phyloP scores from a whole-genome alignment of 2,329 filamentous ascomycete genomes.

The Botrytis fabae region DNA sequence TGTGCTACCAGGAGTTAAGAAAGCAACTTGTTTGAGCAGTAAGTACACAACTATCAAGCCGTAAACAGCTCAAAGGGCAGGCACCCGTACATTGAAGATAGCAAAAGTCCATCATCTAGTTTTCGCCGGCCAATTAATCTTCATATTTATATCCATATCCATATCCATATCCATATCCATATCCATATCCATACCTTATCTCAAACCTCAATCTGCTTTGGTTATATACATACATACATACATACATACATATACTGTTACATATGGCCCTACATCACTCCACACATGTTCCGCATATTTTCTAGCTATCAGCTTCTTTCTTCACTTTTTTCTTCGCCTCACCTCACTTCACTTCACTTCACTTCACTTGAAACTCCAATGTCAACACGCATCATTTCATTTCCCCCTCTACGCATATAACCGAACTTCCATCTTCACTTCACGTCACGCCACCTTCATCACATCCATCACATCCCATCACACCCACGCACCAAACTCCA shows the following conservation, averaged over 20 bases:
- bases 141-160: not conserved
- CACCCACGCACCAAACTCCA: not conserved
- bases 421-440: too few species aligned
- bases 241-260: not conserved
- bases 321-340: not conserved
- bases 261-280: not conserved
- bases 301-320: not conserved
- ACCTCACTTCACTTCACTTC: not conserved
- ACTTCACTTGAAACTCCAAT: not conserved
- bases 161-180: not conserved
- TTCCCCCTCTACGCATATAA: not conserved
- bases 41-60: not conserved
- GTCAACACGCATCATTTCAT: not conserved
- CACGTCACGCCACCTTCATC: not conserved
- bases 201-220: not conserved
- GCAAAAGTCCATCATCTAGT: not conserved
- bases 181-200: too few species aligned
- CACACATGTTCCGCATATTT: not conserved
- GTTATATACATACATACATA: not conserved
- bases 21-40: not conserved
- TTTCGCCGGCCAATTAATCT: not conserved
- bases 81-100: rapidly evolving
- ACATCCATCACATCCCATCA: too few species aligned
- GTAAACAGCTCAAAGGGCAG: not conserved
- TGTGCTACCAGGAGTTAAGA: not conserved